Conservation (phyloP, 2,329 filamentous ascomycete genomes). For the Furcasterigmium sp. region DNA sequence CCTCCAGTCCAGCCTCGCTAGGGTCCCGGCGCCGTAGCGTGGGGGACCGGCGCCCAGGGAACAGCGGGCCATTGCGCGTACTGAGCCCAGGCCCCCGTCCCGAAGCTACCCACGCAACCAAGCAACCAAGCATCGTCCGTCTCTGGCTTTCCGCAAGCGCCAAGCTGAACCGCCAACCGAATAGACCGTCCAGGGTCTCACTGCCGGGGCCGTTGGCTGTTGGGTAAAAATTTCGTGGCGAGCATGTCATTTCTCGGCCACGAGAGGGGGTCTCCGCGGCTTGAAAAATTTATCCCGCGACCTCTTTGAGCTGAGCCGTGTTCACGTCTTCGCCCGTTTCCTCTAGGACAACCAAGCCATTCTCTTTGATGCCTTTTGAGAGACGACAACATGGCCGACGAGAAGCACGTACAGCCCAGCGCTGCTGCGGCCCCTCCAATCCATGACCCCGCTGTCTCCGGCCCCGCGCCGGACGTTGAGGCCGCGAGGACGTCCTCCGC, state of each 20-base stretch:
- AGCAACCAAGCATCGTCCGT: neutral
- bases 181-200: neutral
- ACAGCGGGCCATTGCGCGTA: neutral
- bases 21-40: neutral
- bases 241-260: neutral
- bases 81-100: neutral
- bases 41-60: neutral
- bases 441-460: neutral
- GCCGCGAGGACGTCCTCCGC: slow-evolving; percentile 1
- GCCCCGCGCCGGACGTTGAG: slow-evolving; percentile 1
- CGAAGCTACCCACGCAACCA: neutral
- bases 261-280: neutral
- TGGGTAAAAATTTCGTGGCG: neutral
- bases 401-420: neutral
- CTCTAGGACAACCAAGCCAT: neutral
- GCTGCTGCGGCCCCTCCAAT: neutral
- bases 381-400: neutral
- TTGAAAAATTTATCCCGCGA: neutral
- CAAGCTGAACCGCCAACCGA: neutral
- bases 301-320: neutral
- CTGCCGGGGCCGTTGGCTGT: no score
- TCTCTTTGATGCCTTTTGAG: neutral
- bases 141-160: neutral
- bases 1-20: neutral
- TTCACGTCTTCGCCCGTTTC: neutral